phyloP scores from a whole-genome alignment of 495 filamentous ascomycete genomes.

The Penicillium canescens region DNA sequence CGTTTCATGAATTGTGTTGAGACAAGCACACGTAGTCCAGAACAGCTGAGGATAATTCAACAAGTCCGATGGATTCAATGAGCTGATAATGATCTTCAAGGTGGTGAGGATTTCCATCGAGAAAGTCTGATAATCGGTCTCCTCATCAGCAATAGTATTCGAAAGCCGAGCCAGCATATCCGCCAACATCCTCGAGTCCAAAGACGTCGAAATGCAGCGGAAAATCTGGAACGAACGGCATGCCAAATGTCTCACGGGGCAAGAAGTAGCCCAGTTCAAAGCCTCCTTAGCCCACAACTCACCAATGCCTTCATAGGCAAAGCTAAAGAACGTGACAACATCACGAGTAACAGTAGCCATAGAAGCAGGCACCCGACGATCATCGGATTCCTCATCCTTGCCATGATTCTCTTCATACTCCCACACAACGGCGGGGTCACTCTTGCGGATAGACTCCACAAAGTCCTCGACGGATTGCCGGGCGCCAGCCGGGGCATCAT shows the following conservation, averaged over 20 bases:
- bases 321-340: slow-evolving; percentile 79
- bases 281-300: slow-evolving; percentile 88
- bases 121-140: slow-evolving; percentile 88
- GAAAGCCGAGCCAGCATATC: slow-evolving; percentile 94
- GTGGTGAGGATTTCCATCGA: slow-evolving; percentile 98
- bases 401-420: slow-evolving; percentile 89
- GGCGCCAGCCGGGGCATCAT: slow-evolving; percentile 61
- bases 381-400: slow-evolving; percentile 63
- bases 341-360: slow-evolving; percentile 83
- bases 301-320: slow-evolving; percentile 82
- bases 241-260: slow-evolving; percentile 91
- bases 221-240: slow-evolving; percentile 98
- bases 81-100: slow-evolving; percentile 82
- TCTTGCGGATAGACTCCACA: slow-evolving; percentile 85
- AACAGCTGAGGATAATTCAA: slow-evolving; percentile 90
- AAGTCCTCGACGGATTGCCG: slow-evolving; percentile 81
- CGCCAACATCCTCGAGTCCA: slow-evolving; percentile 90
- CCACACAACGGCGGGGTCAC: slow-evolving; percentile 86
- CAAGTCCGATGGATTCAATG: slow-evolving; percentile 76
- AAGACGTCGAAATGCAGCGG: slow-evolving; percentile 82
- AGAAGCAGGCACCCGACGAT: slow-evolving; percentile 76
- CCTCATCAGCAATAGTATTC: slow-evolving; percentile 93
- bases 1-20: slow-evolving; percentile 92
- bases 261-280: slow-evolving; percentile 93
- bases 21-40: slow-evolving; percentile 94